Base-by-base conservation (phyloP, 441 rosid genomes). In the Isatis lusitanica region DNA sequence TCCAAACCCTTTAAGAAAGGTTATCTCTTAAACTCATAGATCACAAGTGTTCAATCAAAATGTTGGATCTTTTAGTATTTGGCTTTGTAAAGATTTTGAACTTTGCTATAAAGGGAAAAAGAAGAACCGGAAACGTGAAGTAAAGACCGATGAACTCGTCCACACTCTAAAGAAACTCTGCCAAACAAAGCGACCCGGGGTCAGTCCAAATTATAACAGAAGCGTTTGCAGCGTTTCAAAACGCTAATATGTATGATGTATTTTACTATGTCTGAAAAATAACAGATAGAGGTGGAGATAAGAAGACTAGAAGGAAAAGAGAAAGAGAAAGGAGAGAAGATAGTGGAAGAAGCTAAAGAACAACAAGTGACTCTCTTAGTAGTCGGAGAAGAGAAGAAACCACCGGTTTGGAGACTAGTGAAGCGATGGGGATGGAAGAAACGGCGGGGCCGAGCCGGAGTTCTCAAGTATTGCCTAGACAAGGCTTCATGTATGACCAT, bases 401-500 rank as follows among this genome's bases (percentile, higher is more conserved):
- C 87, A 0, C 72, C 84, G 17, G 78, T 89, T 58, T 83, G 92
- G 98, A 80, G 85, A 64, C 56, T 89, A 28, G 69, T 90, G 79
- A 71, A 72, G 83, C 83, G 90, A 74, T 88, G 84, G 90, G 73
- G 77, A 28, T 68, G 83, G 75, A 78, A 57, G 77, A 81, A 83
- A 73, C 63, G 36, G 1, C 68, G 67, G 9, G 67, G 84, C 15
- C 70, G 86, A 91, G 48, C 88, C 87, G 86, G 82, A 8, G 78
- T 84, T 8, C 92, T 82, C 47, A 89, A 88, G 60, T 85, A 87
- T 60, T 91, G 98, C 74, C 77, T 91, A 33, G 92, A 91, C 58
- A 85, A 93, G 65, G 87, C 98, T 9, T 81, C 77, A 7, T 94
- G 98, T 82, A 94, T 94, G 98, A 90, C 97, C 12, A 80, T 92